Conservation (phyloP, 768 basidiomycete genomes). For the Lactarius evosmus region DNA sequence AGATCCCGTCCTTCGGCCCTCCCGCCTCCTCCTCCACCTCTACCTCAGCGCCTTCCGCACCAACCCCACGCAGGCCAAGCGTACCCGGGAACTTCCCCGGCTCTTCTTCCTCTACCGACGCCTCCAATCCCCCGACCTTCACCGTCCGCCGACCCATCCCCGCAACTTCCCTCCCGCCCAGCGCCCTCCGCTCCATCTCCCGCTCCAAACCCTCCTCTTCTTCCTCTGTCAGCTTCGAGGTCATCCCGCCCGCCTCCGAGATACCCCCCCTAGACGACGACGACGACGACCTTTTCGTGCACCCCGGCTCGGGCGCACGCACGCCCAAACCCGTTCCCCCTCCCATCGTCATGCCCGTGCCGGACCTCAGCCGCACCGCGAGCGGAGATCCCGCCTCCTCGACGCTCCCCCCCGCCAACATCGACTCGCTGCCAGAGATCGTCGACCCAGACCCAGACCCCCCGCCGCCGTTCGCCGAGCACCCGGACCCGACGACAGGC, state of each 20-base stretch:
- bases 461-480: slow-evolving; percentile 23
- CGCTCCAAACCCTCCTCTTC: slow-evolving; percentile 23
- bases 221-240: slow-evolving; percentile 28
- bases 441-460: slow-evolving; percentile 21
- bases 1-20: slow-evolving; percentile 3
- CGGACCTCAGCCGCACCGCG: slow-evolving; percentile 2
- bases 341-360: slow-evolving; percentile 22
- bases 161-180: slow-evolving; percentile 23
- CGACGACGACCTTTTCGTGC: slow-evolving; percentile 19
- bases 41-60: background rate
- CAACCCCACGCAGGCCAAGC: slow-evolving; percentile 13
- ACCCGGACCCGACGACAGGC: background rate
- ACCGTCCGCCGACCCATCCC: slow-evolving; percentile 18
- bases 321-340: slow-evolving; percentile 19
- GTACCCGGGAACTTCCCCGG: slow-evolving; percentile 24
- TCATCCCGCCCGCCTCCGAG: slow-evolving; percentile 18
- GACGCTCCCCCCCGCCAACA: slow-evolving; percentile 17
- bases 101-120: slow-evolving; percentile 18
- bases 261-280: slow-evolving; percentile 26
- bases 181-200: slow-evolving; percentile 21
- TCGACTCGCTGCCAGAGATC: slow-evolving; percentile 27
- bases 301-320: slow-evolving; percentile 7
- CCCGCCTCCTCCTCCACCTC: slow-evolving; percentile 1
- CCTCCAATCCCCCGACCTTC: background rate
- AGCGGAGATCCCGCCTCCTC: slow-evolving; percentile 12